These are phyloP conservation scores for Oldenlandia corymbosa DNA, from an alignment of 257 asterid genomes.

Conservation along the genomic window DNA sequence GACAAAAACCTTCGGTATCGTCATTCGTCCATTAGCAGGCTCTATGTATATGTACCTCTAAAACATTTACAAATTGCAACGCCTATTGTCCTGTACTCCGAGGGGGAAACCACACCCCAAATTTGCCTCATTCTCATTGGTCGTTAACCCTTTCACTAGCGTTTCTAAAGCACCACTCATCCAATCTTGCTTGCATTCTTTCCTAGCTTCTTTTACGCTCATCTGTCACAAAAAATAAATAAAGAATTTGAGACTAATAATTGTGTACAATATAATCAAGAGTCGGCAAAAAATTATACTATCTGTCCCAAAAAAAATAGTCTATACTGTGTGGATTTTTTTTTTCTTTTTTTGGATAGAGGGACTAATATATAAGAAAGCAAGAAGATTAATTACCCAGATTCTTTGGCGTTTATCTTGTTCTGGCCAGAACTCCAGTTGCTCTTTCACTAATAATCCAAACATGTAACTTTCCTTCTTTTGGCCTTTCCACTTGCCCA, in stretches of 20 bases:
- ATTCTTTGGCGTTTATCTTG: conserved; percentile 68
- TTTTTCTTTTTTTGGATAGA: too few relatives aligned
- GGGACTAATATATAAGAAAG: too few relatives aligned
- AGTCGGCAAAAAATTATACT: too few relatives aligned
- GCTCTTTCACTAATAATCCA: conserved; percentile 62
- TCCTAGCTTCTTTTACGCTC: conserved; percentile 38
- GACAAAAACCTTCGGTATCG: too few relatives aligned
- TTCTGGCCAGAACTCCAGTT: conserved; percentile 88
- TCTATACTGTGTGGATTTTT: too few relatives aligned
- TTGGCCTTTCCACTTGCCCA: conserved; percentile 78
- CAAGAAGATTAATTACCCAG: conserved; percentile 36
- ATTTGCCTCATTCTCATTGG: conserved; percentile 4
- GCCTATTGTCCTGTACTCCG: conserved; percentile 14
- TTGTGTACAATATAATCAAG: too few relatives aligned
- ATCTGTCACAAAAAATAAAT: conserved; percentile 20
- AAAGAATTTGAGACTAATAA: too few relatives aligned
- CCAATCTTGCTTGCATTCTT: conserved; percentile 34
- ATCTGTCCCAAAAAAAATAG: too few relatives aligned
- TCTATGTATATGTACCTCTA: too few relatives aligned
- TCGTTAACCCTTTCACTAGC: conserved; percentile 23
- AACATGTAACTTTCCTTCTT: conserved; percentile 73
- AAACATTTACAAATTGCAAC: conserved; percentile 25
- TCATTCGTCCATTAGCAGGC: not conserved
- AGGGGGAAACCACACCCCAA: conserved; percentile 3
- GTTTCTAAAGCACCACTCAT: conserved; percentile 42